These are phyloP conservation scores for Rosa hybrid DNA, from an alignment of 331 rosid genomes.

Conservation along the genomic window DNA sequence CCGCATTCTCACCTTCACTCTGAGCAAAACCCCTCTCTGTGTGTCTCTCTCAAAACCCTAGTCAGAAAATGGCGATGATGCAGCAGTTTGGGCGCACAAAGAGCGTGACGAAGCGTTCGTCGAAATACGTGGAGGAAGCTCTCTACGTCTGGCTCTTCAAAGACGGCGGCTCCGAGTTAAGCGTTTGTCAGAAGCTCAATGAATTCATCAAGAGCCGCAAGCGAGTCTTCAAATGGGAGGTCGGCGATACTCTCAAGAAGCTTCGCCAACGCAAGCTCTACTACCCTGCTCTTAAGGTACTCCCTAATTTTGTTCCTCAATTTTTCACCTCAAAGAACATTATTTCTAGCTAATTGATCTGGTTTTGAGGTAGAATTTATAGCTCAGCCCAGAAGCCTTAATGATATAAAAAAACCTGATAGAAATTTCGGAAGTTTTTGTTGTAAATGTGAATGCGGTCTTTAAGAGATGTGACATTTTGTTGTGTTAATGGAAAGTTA, in stretches of 20 bases:
- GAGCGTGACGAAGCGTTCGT: slow-evolving; percentile 66
- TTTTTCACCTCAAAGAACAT: neutral
- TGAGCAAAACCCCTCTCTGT: neutral
- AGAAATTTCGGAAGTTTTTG: too few relatives aligned
- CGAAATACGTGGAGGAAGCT: slow-evolving; percentile 77
- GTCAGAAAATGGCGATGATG: slow-evolving; percentile 52
- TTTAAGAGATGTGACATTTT: too few relatives aligned
- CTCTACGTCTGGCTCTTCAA: slow-evolving; percentile 68
- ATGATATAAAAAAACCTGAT: too few relatives aligned
- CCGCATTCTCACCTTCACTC: neutral
- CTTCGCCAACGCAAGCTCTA: slow-evolving; percentile 76
- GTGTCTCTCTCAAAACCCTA: slow-evolving; percentile 4
- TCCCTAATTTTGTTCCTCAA: neutral
- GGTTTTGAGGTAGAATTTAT: too few relatives aligned
- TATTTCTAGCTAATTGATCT: neutral
- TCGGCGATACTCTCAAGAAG: slow-evolving; percentile 76
- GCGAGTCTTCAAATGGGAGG: slow-evolving; percentile 96
- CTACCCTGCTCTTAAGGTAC: slow-evolving; percentile 82
- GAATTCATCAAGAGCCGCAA: slow-evolving; percentile 63
- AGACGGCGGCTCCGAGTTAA: slow-evolving; percentile 65
- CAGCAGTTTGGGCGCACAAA: slow-evolving; percentile 57
- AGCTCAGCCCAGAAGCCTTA: too few relatives aligned
- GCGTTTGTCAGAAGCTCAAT: slow-evolving; percentile 65
- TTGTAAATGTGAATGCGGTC: too few relatives aligned
- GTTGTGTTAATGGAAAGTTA: too few relatives aligned